phyloP scores from a whole-genome alignment of 805 yeast species.

The Citeromyces matritensis region DNA sequence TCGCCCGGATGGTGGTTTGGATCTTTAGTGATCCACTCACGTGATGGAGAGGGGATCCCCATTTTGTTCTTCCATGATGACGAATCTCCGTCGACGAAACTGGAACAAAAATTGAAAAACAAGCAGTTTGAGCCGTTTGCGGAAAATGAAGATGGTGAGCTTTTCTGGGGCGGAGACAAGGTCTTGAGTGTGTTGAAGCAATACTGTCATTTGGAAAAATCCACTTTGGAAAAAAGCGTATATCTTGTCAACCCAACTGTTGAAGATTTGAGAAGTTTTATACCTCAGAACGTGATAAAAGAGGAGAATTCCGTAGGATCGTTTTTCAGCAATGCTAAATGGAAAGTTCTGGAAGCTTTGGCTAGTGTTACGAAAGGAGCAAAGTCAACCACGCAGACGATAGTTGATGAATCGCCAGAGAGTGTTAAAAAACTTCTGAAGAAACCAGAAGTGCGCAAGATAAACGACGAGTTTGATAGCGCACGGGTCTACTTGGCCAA shows the following conservation, averaged over 20 bases:
- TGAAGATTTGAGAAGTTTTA: conserved; percentile 46
- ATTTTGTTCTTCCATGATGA: conserved; percentile 88
- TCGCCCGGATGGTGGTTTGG: conserved; percentile 89
- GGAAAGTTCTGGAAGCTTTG: conserved; percentile 75
- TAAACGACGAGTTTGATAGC: conserved; percentile 85
- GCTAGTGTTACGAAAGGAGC: conserved; percentile 65
- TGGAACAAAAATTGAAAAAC: conserved; percentile 42
- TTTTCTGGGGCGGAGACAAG: conserved; percentile 87
- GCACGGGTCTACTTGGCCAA: conserved; percentile 87
- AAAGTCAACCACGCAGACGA: conserved; percentile 46
- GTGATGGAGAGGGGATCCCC: conserved; percentile 55
- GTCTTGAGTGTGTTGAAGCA: conserved; percentile 40
- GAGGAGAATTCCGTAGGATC: conserved; percentile 13
- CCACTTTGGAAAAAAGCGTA: conserved; percentile 59
- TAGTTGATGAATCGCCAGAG: conserved; percentile 39
- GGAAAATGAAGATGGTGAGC: conserved; percentile 22
- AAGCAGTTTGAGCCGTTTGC: conserved; percentile 66
- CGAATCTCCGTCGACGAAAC: conserved; percentile 60
- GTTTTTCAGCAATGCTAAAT: conserved; percentile 47
- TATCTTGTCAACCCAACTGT: conserved; percentile 67
- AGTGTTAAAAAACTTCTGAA: conserved; percentile 42
- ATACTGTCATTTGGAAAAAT: conserved; percentile 47
- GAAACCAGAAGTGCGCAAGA: conserved; percentile 66
- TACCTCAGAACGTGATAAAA: conserved; percentile 24
- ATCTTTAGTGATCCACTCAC: conserved; percentile 60